Percentiles rank a stretch among this genome's conserved stretches.
These are phyloP conservation scores for Draba incana DNA, from an alignment of 345 rosid genomes.

Conservation along the genomic window DNA sequence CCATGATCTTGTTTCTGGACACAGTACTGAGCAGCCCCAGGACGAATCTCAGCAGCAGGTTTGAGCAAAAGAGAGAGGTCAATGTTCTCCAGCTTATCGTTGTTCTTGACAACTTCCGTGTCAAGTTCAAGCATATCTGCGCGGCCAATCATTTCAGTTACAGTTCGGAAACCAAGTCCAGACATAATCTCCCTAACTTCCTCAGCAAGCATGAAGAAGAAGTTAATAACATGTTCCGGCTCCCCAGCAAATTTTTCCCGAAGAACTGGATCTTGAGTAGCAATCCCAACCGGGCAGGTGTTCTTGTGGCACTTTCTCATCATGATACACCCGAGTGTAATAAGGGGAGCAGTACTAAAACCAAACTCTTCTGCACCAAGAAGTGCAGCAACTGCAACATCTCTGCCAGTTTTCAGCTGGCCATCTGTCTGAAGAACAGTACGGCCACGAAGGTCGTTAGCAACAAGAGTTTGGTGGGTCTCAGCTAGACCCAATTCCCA, in stretches of 20 bases:
- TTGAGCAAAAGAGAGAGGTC: conserved; percentile 83
- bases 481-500: conserved; percentile 99
- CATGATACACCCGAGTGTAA: conserved; percentile 99
- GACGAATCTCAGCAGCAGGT: conserved; percentile 95
- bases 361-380: conserved; percentile 99
- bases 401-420: conserved; percentile 98
- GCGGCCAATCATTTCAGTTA: conserved; percentile 98
- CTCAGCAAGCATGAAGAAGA: conserved; percentile 98
- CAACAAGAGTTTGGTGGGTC: conserved; percentile 98
- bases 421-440: conserved; percentile 98
- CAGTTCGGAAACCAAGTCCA: conserved; percentile 76
- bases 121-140: conserved; percentile 99
- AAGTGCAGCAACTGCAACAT: conserved; percentile 96
- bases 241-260: conserved; percentile 99
- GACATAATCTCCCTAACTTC: conserved; percentile 98
- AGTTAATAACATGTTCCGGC: conserved; percentile 96
- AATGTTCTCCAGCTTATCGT: conserved; percentile 85
- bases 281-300: conserved; percentile 99
- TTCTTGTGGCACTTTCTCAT: conserved; percentile 99
- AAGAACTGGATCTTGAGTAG: conserved; percentile 98
- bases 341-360: conserved; percentile 98
- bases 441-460: conserved; percentile 99
- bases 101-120: conserved; percentile 70
- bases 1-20: conserved; percentile 96
- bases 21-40: conserved; percentile 93